Evolutionary conservation across 305 asterid species (phyloP), one percentile per base, ranked within the genome.

Genomic region (Fraxinus greggii): DNA sequence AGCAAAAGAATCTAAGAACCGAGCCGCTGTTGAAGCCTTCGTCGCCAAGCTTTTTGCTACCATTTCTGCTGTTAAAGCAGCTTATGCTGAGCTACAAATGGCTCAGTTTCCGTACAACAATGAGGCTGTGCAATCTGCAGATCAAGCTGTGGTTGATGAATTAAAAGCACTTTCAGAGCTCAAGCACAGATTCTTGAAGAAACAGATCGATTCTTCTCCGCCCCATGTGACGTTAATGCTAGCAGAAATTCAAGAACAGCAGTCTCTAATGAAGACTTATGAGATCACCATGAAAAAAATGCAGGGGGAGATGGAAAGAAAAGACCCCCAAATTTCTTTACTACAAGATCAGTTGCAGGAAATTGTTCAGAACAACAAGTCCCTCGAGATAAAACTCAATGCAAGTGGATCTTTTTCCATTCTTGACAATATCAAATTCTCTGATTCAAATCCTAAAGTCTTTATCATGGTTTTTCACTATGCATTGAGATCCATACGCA

Each of bases 161-260:
- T 79, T 96, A 12, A 93, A 91, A 72, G 84, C 92, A 7, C 92
- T 96, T 2, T 96, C 99, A 0, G 98, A 94, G 85, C 90, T 96
- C 3, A 96, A 96, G 19, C 89, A 89, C 61, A 78, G 90, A 23
- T 96, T 82, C 78, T 32, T 96, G 84, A 96, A 93, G 88, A 90
- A 91, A n/a, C 93, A 88, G 89, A 86, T 94, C 33, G 98, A 90
- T 78, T 86, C 92, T 4, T 95, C 99, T 3, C 98, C 98, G 36
- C 97, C 99, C 31, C 98, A 95, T 74, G 97, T 95, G 26, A 92
- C 98, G 24, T 17, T 93, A n/a, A 91, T 94, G 97, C 97, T 96
- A 1, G 97, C 99, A 1, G 99, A 96, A 84, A 96, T 96, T 84
- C 98, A 91, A 77, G 99, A 96, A 29, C 99, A 96, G 88, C 98